Evolutionary conservation across 305 asterid genomes (phyloP).

Genomic region (Plantago rigida): DNA sequence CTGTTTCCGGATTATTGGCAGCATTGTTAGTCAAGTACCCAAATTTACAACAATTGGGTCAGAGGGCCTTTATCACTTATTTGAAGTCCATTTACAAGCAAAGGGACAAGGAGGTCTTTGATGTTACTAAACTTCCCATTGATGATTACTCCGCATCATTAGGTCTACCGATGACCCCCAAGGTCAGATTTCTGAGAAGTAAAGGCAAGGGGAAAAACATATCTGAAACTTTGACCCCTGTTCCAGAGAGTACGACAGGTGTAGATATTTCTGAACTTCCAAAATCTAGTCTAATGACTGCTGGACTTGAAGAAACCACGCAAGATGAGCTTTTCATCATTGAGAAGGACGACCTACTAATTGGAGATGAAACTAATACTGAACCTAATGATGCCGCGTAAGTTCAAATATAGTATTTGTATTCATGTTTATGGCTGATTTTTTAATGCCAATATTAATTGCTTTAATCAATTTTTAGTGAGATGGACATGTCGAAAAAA

Average conservation of each 20-base stretch:
- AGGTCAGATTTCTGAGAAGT: slow-evolving; percentile 63
- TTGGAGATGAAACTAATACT: slow-evolving; percentile 29
- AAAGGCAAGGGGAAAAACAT: slow-evolving; percentile 51
- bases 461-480: background rate
- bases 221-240: slow-evolving; percentile 41
- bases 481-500: background rate
- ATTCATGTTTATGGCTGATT: slow-evolving; percentile 1
- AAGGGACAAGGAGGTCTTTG: slow-evolving; percentile 79
- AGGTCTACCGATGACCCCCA: slow-evolving; percentile 97
- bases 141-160: slow-evolving; percentile 78
- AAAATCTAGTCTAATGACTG: slow-evolving; percentile 18
- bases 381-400: slow-evolving; percentile 36
- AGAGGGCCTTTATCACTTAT: slow-evolving; percentile 77
- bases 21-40: slow-evolving; percentile 80
- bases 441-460: background rate
- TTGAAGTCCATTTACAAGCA: slow-evolving; percentile 72
- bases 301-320: slow-evolving; percentile 26
- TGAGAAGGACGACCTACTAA: slow-evolving; percentile 30
- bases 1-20: slow-evolving; percentile 69
- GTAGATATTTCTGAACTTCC: slow-evolving; percentile 34
- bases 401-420: slow-evolving; percentile 18
- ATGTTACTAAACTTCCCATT: slow-evolving; percentile 61
- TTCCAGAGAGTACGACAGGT: slow-evolving; percentile 34
- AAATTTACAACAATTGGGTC: slow-evolving; percentile 61
- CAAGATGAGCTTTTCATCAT: slow-evolving; percentile 34